Evolutionary conservation across 176 grass and related monocot genomes (phyloP).

Genomic region (Tillandsia fasciculata): DNA sequence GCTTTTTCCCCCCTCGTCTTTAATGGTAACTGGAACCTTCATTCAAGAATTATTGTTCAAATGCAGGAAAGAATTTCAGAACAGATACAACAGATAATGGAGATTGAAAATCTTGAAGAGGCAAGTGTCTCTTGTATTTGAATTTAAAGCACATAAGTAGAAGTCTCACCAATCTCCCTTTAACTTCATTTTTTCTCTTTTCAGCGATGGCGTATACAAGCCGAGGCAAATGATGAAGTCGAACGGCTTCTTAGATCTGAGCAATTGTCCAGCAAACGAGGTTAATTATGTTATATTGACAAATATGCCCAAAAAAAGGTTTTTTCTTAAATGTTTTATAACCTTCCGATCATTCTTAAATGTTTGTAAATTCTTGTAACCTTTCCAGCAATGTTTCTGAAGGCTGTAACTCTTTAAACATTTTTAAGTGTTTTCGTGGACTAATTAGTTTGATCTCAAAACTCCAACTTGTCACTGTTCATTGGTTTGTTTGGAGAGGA

Average conservation of each 20-base stretch:
- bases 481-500: too few relatives aligned
- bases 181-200: conserved; percentile 23
- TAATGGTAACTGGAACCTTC: conserved; percentile 9
- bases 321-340: too few relatives aligned
- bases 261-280: conserved; percentile 31
- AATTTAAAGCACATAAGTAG: not conserved
- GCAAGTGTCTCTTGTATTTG: conserved; percentile 32
- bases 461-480: too few relatives aligned
- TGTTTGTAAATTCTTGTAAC: too few relatives aligned
- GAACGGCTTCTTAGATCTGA: conserved; percentile 89
- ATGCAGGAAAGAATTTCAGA: conserved; percentile 85
- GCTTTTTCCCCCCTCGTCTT: conserved; percentile 13
- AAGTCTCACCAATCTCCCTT: not conserved
- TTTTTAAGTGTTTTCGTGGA: too few relatives aligned
- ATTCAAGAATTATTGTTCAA: not conserved
- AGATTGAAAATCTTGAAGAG: conserved; percentile 98
- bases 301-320: not conserved
- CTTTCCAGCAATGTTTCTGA: too few relatives aligned
- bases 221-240: conserved; percentile 93
- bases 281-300: conserved; percentile 33
- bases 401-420: too few relatives aligned
- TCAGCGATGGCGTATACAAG: conserved; percentile 94
- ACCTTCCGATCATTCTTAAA: too few relatives aligned
- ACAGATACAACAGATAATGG: conserved; percentile 93
- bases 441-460: too few relatives aligned